Percentiles rank a stretch among this genome's conserved stretches.
These are phyloP conservation scores for Penstemon eatonii DNA, from an alignment of 257 asterid genomes.

Conservation along the genomic window DNA sequence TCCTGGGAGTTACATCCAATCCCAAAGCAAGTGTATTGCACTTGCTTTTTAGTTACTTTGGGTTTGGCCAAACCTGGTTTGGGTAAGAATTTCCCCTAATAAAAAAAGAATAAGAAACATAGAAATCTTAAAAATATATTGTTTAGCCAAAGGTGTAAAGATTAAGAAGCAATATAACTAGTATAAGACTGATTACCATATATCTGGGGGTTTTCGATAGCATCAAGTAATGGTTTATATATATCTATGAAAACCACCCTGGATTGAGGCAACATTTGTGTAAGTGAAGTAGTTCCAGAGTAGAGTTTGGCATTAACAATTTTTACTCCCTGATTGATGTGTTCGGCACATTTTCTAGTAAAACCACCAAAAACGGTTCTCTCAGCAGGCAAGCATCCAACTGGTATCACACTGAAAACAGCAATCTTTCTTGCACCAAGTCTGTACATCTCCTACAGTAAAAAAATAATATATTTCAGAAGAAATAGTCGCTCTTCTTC, in stretches of 20 bases:
- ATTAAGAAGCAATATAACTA: too few relatives aligned
- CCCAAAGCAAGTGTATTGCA: too few relatives aligned
- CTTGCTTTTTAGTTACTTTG: too few relatives aligned
- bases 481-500: too few relatives aligned
- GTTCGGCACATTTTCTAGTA: background rate
- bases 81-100: too few relatives aligned
- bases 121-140: too few relatives aligned
- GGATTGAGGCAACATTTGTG: background rate
- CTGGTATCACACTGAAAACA: background rate
- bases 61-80: too few relatives aligned
- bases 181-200: background rate
- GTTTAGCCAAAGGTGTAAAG: too few relatives aligned
- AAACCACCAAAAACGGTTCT: background rate
- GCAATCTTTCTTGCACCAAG: conserved; percentile 9
- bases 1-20: too few relatives aligned
- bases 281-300: background rate
- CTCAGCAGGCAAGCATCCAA: background rate
- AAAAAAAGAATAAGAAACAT: too few relatives aligned
- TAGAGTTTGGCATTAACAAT: background rate
- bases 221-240: background rate
- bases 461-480: too few relatives aligned
- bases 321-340: background rate
- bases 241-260: background rate
- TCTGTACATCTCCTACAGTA: background rate
- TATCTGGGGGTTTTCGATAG: background rate